A percentile compares a stretch with the other conserved stretches of the same genome.
These are phyloP conservation scores for Pseudonitzschia pungens DNA, from an alignment of 108 stramenopile species.

Conservation along the genomic window DNA sequence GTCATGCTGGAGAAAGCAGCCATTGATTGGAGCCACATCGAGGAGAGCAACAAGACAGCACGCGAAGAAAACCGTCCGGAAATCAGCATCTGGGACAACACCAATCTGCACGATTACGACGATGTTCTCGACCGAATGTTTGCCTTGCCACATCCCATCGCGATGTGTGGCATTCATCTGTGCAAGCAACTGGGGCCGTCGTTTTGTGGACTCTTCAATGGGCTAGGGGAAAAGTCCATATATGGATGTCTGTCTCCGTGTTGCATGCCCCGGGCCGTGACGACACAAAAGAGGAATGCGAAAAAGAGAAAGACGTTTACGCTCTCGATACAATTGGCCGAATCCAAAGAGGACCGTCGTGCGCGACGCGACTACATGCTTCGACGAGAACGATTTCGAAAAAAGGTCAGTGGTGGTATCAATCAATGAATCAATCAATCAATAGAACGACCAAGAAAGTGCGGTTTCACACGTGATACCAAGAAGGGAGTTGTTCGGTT, in stretches of 20 bases:
- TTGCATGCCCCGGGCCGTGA: conserved; percentile 60
- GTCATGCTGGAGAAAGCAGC: conserved; percentile 66
- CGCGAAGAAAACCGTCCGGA: conserved; percentile 30
- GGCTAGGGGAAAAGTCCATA: conserved; percentile 49
- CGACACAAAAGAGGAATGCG: conserved; percentile 26
- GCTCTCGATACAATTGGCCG: conserved; percentile 16
- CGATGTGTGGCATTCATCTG: conserved; percentile 68
- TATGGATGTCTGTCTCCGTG: conserved; percentile 68
- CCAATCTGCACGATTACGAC: conserved; percentile 70
- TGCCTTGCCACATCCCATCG: conserved; percentile 36
- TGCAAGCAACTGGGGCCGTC: conserved; percentile 68
- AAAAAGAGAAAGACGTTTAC: conserved; percentile 13
- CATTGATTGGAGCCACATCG: conserved; percentile 70
- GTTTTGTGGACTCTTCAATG: conserved; percentile 59
- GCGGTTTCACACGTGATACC: neutral
- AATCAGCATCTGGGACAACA: conserved; percentile 55
- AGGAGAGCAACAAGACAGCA: conserved; percentile 40
- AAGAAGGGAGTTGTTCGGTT: neutral
- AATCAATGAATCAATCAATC: too few relatives aligned
- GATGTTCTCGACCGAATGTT: conserved; percentile 48
- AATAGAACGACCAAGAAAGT: too few relatives aligned
- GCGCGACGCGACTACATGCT: conserved; percentile 33
- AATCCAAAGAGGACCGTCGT: conserved; percentile 15
- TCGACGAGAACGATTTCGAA: conserved; percentile 36
- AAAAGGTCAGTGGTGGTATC: conserved; percentile 23